These are phyloP conservation scores for Pestalotiopsis sp. DNA, from an alignment of 2,329 filamentous ascomycete species.

Conservation along the genomic window DNA sequence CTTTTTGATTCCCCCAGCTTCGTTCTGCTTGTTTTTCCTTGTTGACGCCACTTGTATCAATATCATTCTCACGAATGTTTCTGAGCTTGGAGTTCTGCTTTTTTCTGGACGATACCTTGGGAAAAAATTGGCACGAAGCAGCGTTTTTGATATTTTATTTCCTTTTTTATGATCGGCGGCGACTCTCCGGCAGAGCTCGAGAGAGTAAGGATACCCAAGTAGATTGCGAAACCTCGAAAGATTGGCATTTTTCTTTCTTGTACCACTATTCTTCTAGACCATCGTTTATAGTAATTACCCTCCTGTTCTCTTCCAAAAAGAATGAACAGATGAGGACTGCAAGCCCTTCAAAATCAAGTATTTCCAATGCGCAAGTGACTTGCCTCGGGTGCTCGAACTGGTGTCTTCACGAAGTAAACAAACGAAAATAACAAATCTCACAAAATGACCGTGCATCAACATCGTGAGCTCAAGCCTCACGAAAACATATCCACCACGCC, in stretches of 20 bases:
- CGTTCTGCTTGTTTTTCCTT: neutral
- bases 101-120: neutral
- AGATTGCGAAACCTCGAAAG: neutral
- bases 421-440: too few relatives aligned
- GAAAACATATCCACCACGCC: too few relatives aligned
- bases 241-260: slow-evolving; percentile 11
- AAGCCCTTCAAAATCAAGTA: slow-evolving; percentile 1
- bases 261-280: slow-evolving; percentile 30
- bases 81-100: neutral
- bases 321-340: slow-evolving; percentile 9
- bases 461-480: too few relatives aligned
- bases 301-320: slow-evolving; percentile 10
- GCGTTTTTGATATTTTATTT: neutral
- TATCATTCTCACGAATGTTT: neutral
- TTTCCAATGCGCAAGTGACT: too few relatives aligned
- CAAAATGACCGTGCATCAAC: too few relatives aligned
- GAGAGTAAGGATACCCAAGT: neutral
- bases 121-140: neutral
- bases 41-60: neutral
- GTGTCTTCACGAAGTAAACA: too few relatives aligned
- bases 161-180: neutral
- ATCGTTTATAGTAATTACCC: slow-evolving; percentile 24
- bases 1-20: neutral
- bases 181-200: neutral
- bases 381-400: too few relatives aligned